Percentiles rank a stretch among this genome's conserved stretches.
Conservation (phyloP, 192 early-diverging fungal species). For the Allomyces macrogynus region DNA sequence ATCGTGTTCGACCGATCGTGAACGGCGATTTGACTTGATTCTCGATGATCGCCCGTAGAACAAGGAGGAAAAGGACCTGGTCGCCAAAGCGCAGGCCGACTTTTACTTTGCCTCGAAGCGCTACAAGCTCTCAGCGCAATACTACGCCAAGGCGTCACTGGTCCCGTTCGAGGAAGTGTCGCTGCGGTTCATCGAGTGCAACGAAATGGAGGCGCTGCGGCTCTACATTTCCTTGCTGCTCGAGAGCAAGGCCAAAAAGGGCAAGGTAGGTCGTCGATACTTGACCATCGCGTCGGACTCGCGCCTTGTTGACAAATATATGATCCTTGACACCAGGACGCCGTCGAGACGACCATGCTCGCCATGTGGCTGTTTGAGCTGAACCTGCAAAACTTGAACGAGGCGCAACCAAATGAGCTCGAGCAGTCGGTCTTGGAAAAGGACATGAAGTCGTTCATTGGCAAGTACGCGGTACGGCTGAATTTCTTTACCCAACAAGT, state of each 20-base stretch:
- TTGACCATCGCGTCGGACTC: slow-evolving; percentile 34
- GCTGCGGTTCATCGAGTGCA: slow-evolving; percentile 55
- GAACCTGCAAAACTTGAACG: slow-evolving; percentile 56
- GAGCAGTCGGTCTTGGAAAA: slow-evolving; percentile 37
- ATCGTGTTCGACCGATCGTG: no score
- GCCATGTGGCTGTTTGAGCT: slow-evolving; percentile 81
- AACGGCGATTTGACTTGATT: no score
- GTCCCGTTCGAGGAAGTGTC: slow-evolving; percentile 81
- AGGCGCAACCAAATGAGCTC: slow-evolving; percentile 31
- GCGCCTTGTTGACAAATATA: not conserved
- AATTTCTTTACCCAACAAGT: no score
- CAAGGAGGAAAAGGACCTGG: slow-evolving; percentile 44
- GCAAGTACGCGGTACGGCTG: slow-evolving; percentile 36
- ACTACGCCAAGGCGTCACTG: slow-evolving; percentile 55
- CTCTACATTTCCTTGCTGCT: slow-evolving; percentile 60
- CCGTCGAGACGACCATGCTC: slow-evolving; percentile 57
- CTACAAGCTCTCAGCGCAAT: slow-evolving; percentile 57
- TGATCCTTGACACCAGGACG: slow-evolving; percentile 29
- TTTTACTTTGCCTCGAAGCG: slow-evolving; percentile 53
- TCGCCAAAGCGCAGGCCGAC: slow-evolving; percentile 71
- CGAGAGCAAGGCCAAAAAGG: slow-evolving; percentile 10
- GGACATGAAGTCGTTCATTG: slow-evolving; percentile 53
- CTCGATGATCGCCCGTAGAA: slow-evolving; percentile 6
- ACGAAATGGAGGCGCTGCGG: slow-evolving; percentile 52
- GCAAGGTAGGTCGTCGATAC: slow-evolving; percentile 2